phyloP scores from a whole-genome alignment of 73 alveolate species.

The Tetrahymena malaccensis region DNA sequence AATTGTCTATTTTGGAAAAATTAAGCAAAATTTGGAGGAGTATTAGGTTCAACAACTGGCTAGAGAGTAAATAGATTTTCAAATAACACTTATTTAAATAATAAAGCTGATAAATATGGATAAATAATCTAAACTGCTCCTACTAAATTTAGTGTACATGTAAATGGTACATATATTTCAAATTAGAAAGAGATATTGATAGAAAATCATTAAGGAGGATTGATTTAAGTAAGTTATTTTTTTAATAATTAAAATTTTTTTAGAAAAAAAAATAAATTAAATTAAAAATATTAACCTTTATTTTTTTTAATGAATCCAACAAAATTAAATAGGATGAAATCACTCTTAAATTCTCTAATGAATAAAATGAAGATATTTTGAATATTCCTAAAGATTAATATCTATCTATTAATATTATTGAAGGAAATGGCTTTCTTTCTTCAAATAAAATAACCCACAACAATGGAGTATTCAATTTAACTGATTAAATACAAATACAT shows the following conservation, averaged over 20 bases:
- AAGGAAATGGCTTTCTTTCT: background rate
- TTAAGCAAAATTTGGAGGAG: background rate
- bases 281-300: no score
- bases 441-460: background rate
- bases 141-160: background rate
- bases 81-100: background rate
- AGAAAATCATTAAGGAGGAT: background rate
- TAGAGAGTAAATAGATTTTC: background rate
- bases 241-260: no score
- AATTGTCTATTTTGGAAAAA: background rate
- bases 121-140: background rate
- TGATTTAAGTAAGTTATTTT: no score
- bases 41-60: background rate
- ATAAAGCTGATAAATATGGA: background rate
- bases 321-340: background rate
- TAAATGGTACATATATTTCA: background rate
- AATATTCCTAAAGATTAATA: background rate
- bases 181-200: no score
- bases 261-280: no score
- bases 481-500: background rate
- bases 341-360: background rate
- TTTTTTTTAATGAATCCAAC: no score
- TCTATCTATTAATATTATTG: background rate
- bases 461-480: background rate
- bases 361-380: background rate